Evolutionary conservation across 208 protist genomes (phyloP).

Genomic region (Wallacemonas sp.): DNA sequence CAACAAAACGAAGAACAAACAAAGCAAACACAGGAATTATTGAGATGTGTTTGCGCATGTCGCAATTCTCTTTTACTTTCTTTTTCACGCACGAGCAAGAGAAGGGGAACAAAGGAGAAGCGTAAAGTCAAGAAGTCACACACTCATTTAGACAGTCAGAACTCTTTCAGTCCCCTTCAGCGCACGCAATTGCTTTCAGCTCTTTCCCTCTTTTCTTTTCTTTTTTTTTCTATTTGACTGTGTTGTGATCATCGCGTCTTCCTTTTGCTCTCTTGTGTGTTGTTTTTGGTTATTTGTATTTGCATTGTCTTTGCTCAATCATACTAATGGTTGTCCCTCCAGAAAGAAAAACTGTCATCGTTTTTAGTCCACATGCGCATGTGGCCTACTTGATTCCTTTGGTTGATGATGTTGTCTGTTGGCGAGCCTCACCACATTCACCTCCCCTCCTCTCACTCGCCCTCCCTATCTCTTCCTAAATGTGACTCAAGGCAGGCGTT

Average conservation of each 20-base stretch:
- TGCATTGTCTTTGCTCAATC: neutral
- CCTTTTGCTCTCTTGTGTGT: constrained; percentile 2
- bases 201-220: constrained; percentile 17
- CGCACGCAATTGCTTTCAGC: neutral
- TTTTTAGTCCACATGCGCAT: neutral
- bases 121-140: too few relatives aligned
- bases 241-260: neutral
- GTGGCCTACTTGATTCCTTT: too few relatives aligned
- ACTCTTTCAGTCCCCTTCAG: neutral
- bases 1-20: too few relatives aligned
- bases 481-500: too few relatives aligned
- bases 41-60: too few relatives aligned
- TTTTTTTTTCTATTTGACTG: neutral
- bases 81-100: constrained; percentile 13
- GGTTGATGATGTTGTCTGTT: too few relatives aligned
- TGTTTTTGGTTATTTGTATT: neutral
- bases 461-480: too few relatives aligned
- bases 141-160: too few relatives aligned
- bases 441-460: too few relatives aligned
- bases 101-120: constrained; percentile 6
- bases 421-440: too few relatives aligned
- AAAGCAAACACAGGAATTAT: too few relatives aligned
- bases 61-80: too few relatives aligned
- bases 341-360: neutral
- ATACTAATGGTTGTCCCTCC: neutral